Conservation (phyloP, 148 eudicot species). For the Chenopodium formosanum region DNA sequence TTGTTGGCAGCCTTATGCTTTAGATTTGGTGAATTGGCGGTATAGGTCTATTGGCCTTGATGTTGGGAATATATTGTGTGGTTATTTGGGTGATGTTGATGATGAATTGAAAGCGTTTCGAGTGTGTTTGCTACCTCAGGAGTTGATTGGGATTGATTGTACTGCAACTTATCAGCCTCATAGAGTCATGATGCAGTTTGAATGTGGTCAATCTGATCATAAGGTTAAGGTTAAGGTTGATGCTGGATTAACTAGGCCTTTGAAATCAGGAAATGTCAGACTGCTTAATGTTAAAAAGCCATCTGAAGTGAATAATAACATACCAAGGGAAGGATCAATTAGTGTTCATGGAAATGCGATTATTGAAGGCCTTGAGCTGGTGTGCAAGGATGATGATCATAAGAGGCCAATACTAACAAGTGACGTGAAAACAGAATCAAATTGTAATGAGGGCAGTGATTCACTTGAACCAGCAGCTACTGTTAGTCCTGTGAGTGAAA, state of each 20-base stretch:
- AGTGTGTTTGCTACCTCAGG: constrained; percentile 23
- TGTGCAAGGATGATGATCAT: neutral
- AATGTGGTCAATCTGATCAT: constrained; percentile 34
- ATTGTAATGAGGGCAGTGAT: neutral
- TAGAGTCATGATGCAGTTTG: constrained; percentile 38
- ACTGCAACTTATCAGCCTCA: constrained; percentile 38
- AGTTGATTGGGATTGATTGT: constrained; percentile 35
- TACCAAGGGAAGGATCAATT: constrained; percentile 12
- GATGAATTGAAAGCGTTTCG: constrained; percentile 25
- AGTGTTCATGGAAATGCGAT: neutral
- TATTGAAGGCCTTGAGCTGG: constrained; percentile 4
- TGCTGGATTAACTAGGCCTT: neutral
- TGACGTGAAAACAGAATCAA: neutral
- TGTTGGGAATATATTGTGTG: constrained; percentile 11
- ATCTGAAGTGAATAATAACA: neutral
- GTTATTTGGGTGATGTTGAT: constrained; percentile 15
- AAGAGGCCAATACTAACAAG: neutral
- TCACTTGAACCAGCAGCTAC: neutral
- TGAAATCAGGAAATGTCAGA: neutral
- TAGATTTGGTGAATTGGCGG: constrained; percentile 34
- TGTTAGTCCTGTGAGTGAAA: neutral
- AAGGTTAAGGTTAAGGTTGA: constrained; percentile 19
- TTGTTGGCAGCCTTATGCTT: constrained; percentile 36
- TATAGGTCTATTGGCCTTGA: constrained; percentile 14
- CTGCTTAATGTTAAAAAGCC: constrained; percentile 16